Percentiles rank a stretch among this genome's conserved stretches.
Conservation (phyloP, 2,329 filamentous ascomycete genomes). For the Sporothrix protearum region DNA sequence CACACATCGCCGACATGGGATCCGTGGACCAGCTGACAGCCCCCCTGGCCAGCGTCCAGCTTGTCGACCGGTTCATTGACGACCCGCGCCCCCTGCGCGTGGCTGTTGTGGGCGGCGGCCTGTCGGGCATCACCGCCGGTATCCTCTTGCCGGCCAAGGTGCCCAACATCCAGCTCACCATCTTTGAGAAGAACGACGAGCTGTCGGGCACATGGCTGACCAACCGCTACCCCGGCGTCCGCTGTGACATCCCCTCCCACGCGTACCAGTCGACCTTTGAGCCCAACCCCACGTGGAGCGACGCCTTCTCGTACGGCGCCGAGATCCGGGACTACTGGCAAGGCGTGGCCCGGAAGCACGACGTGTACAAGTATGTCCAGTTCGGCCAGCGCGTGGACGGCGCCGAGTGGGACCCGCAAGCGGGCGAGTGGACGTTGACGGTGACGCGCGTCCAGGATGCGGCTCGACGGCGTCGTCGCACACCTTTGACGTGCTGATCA, state of each 20-base stretch:
- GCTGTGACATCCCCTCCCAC: constrained; percentile 66
- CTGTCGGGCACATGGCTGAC: constrained; percentile 43
- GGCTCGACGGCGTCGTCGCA: constrained; percentile 40
- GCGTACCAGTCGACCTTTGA: constrained; percentile 67
- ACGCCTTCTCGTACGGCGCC: constrained; percentile 62
- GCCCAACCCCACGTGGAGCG: constrained; percentile 65
- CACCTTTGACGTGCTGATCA: constrained; percentile 56
- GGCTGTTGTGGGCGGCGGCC: constrained; percentile 61
- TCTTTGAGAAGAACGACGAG: constrained; percentile 66
- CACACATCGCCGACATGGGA: constrained; percentile 10
- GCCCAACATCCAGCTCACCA: constrained; percentile 60
- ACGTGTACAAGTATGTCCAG: constrained; percentile 58
- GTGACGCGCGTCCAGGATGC: constrained; percentile 37
- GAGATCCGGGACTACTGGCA: constrained; percentile 70
- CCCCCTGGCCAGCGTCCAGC: constrained; percentile 9
- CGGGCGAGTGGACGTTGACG: constrained; percentile 55
- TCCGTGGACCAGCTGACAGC: constrained; percentile 3
- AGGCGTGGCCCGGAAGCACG: constrained; percentile 57
- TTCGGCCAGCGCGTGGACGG: constrained; percentile 54
- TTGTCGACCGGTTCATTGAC: constrained; percentile 44
- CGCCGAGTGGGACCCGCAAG: constrained; percentile 52
- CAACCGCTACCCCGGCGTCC: constrained; percentile 35
- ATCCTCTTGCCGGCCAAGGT: constrained; percentile 65
- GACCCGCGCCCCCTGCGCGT: constrained; percentile 50
- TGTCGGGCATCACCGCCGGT: constrained; percentile 62